Evolutionary conservation across 2,329 filamentous ascomycete genomes (phyloP).

Genomic region (Dactylellina leptospora): DNA sequence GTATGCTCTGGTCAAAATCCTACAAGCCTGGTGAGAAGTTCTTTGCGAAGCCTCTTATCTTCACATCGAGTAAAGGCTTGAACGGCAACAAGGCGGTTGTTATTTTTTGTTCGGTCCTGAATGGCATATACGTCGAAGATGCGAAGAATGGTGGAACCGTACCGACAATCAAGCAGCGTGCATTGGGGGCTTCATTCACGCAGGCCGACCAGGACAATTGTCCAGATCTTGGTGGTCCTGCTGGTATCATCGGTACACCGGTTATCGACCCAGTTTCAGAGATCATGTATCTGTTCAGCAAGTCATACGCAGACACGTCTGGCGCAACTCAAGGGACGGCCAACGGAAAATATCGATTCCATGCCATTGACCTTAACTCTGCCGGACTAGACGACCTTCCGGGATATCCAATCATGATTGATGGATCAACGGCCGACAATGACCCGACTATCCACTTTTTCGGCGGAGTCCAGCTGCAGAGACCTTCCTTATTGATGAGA

Average conservation of each 20-base stretch:
- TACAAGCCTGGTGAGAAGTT: conserved; percentile 49
- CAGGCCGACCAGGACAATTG: conserved; percentile 48
- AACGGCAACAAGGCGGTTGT: conserved; percentile 49
- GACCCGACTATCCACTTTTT: conserved; percentile 64
- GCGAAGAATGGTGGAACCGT: conserved; percentile 41
- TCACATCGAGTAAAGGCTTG: conserved; percentile 47
- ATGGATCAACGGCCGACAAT: conserved; percentile 64
- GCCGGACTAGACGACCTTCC: conserved; percentile 56
- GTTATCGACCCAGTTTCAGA: conserved; percentile 63
- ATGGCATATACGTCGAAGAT: conserved; percentile 50
- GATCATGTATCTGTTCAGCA: conserved; percentile 63
- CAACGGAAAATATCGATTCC: conserved; percentile 58
- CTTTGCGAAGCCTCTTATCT: conserved; percentile 50
- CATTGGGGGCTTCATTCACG: conserved; percentile 30
- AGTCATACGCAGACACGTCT: conserved; percentile 60
- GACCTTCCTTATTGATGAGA: conserved; percentile 64
- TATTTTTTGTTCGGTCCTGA: conserved; percentile 37
- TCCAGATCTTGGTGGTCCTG: conserved; percentile 47
- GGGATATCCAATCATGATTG: conserved; percentile 65
- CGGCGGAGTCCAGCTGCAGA: conserved; percentile 66
- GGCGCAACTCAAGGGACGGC: conserved; percentile 50
- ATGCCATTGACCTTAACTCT: conserved; percentile 60
- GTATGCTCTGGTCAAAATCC: conserved; percentile 57
- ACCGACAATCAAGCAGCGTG: conserved; percentile 31
- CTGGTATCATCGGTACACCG: conserved; percentile 63